Conservation (phyloP, 1,284 basidiomycete species). For the Puccinia polysora region DNA sequence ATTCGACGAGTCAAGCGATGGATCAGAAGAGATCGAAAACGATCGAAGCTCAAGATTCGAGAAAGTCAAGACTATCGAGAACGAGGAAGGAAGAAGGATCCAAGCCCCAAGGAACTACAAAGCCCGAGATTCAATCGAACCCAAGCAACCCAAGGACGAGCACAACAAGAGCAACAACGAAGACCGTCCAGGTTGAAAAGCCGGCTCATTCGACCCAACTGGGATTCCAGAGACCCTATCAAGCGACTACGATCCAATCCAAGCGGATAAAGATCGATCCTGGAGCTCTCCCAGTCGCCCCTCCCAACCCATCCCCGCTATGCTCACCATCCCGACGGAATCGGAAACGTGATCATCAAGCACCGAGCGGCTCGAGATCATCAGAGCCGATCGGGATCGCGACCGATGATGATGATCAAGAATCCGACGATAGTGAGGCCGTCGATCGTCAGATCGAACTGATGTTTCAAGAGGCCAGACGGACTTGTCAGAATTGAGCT, state of each 20-base stretch:
- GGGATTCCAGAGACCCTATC: constrained; percentile 16
- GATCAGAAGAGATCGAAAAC: neutral
- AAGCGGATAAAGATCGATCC: neutral
- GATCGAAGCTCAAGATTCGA: neutral
- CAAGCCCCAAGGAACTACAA: neutral
- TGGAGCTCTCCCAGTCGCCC: too few species aligned
- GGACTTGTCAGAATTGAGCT: too few species aligned
- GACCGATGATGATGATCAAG: too few species aligned
- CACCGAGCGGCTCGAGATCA: neutral
- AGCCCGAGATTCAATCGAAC: neutral
- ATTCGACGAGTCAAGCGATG: too few species aligned
- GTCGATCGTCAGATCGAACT: constrained; percentile 14
- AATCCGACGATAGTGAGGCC: neutral
- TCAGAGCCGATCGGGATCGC: neutral
- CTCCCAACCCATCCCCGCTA: neutral
- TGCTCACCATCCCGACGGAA: neutral
- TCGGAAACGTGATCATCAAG: neutral
- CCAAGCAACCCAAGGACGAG: neutral
- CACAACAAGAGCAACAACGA: neutral
- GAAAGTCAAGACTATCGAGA: neutral
- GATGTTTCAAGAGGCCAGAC: constrained; percentile 6
- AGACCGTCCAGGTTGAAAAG: neutral
- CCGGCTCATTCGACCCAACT: too few species aligned
- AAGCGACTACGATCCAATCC: neutral
- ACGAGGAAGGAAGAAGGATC: too few species aligned